phyloP scores from a whole-genome alignment of 2,329 filamentous ascomycete species.

The Botrytis hyacinthi region DNA sequence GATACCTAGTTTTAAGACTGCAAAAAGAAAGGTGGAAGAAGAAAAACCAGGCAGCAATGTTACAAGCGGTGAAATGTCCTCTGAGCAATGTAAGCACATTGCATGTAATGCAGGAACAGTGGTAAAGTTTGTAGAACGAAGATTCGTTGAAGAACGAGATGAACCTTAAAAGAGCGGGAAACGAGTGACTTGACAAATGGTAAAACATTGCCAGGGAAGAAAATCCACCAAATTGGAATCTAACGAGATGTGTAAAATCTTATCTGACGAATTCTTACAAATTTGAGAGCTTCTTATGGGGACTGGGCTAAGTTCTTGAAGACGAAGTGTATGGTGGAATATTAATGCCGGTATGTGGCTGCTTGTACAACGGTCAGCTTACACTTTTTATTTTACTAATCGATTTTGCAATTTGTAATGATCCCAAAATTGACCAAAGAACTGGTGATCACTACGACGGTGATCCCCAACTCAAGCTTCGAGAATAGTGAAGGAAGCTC shows the following conservation, averaged over 20 bases:
- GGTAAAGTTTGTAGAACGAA: background rate
- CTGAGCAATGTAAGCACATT: constrained; percentile 9
- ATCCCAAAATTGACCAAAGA: background rate
- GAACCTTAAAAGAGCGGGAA: background rate
- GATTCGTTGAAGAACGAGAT: constrained; percentile 4
- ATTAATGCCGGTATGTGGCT: background rate
- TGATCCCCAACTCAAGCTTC: background rate
- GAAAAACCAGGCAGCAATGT: background rate
- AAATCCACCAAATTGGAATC: background rate
- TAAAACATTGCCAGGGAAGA: constrained; percentile 1
- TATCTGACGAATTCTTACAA: background rate
- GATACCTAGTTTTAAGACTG: background rate
- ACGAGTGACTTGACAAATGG: background rate
- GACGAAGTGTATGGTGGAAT: background rate
- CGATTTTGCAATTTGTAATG: constrained; percentile 14
- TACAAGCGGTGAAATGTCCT: background rate
- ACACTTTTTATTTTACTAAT: constrained; percentile 15
- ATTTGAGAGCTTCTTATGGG: background rate
- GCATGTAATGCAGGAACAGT: constrained; percentile 2
- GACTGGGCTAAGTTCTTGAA: background rate
- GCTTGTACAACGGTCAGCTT: constrained; percentile 16
- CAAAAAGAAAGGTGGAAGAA: background rate
- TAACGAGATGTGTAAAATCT: background rate
- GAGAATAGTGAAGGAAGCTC: background rate
- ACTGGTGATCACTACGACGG: background rate